Percentiles rank a stretch among this genome's conserved stretches.
These are phyloP conservation scores for Botrytis sinoallii DNA, from an alignment of 2,329 filamentous ascomycete species.

Conservation along the genomic window DNA sequence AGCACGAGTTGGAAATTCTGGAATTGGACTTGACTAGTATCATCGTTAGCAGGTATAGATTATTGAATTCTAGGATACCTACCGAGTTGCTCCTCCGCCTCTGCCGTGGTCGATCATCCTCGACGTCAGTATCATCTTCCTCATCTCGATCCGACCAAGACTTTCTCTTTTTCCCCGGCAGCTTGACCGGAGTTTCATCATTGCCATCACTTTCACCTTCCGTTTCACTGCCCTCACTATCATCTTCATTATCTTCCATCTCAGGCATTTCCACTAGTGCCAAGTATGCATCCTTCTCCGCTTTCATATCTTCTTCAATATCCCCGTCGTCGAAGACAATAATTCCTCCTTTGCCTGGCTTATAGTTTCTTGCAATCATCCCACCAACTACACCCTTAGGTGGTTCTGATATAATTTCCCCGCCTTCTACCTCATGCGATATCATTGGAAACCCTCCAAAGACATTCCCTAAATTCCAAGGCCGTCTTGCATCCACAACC, in stretches of 20 bases:
- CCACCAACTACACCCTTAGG: constrained; percentile 69
- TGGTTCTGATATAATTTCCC: constrained; percentile 44
- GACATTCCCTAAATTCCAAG: constrained; percentile 92
- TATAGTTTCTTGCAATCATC: constrained; percentile 68
- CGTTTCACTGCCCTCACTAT: constrained; percentile 46
- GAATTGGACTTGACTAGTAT: constrained; percentile 60
- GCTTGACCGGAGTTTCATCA: constrained; percentile 48
- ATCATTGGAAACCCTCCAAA: constrained; percentile 68
- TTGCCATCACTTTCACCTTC: constrained; percentile 58
- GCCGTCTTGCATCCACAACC: constrained; percentile 86
- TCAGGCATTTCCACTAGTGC: constrained; percentile 90
- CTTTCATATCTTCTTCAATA: constrained; percentile 74
- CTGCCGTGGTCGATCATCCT: constrained; percentile 73
- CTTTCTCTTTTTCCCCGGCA: constrained; percentile 69
- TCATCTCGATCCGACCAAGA: constrained; percentile 69
- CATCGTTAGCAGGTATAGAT: constrained; percentile 26
- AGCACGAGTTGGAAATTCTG: constrained; percentile 60
- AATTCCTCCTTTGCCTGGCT: constrained; percentile 78
- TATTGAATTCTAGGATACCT: constrained; percentile 38
- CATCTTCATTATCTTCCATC: constrained; percentile 60
- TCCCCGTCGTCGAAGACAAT: constrained; percentile 96
- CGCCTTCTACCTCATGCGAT: constrained; percentile 46
- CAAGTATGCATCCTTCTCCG: constrained; percentile 78
- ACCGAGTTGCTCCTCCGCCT: constrained; percentile 86
- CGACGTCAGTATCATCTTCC: constrained; percentile 60